phyloP scores from a whole-genome alignment of 192 early-diverging fungal genomes.

The Radiomyces spectabilis region DNA sequence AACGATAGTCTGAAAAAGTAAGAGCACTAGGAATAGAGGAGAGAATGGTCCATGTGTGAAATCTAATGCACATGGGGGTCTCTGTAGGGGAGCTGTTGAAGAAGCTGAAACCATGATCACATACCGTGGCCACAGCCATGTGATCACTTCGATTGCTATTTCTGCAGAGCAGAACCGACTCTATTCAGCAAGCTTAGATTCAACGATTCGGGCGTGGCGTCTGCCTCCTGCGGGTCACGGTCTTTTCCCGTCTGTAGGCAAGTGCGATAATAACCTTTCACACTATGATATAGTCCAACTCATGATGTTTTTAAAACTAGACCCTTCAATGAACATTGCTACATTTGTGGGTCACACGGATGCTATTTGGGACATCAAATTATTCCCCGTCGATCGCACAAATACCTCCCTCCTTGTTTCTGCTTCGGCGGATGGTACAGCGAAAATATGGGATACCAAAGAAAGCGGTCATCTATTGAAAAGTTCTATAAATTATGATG shows the following conservation, averaged over 20 bases:
- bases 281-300: background rate
- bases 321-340: slow-evolving; percentile 42
- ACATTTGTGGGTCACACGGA: slow-evolving; percentile 77
- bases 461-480: slow-evolving; percentile 35
- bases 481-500: slow-evolving; percentile 39
- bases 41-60: no score
- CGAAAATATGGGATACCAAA: slow-evolving; percentile 75
- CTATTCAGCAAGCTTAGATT: slow-evolving; percentile 69
- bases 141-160: slow-evolving; percentile 60
- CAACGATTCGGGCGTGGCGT: slow-evolving; percentile 60
- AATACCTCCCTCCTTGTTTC: slow-evolving; percentile 55
- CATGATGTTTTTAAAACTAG: slow-evolving; percentile 19
- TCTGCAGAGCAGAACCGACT: slow-evolving; percentile 47
- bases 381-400: slow-evolving; percentile 45
- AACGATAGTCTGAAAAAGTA: slow-evolving; percentile 26
- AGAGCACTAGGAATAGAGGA: background rate
- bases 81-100: slow-evolving; percentile 12
- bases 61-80: no score
- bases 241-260: slow-evolving; percentile 48
- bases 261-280: background rate
- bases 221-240: slow-evolving; percentile 47
- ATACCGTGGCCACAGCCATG: slow-evolving; percentile 66
- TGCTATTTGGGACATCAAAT: slow-evolving; percentile 76
- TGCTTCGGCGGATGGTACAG: slow-evolving; percentile 70
- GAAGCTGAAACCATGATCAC: slow-evolving; percentile 67